A percentile compares a stretch with the other conserved stretches of the same genome.
Evolutionary conservation across 2,329 filamentous ascomycete genomes (phyloP).

Genomic region (Fusarium citri): DNA sequence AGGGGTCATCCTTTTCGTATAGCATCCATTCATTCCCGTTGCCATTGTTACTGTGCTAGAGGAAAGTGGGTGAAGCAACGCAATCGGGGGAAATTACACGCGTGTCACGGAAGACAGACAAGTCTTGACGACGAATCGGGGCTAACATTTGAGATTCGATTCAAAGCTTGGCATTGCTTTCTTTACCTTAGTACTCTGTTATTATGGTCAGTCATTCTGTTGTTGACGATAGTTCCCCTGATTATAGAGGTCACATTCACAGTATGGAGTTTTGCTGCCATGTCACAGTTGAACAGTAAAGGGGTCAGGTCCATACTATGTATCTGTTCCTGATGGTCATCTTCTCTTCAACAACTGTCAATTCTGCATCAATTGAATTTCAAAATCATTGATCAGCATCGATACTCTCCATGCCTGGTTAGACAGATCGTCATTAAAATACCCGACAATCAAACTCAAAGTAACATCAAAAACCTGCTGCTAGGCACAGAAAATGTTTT

Average conservation of each 20-base stretch:
- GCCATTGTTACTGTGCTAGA: background rate
- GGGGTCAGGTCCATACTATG: background rate
- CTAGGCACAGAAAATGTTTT: background rate
- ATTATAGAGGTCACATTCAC: background rate
- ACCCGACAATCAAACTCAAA: conserved; percentile 3
- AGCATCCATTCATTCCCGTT: conserved; percentile 6
- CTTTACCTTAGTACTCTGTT: background rate
- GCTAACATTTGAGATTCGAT: conserved; percentile 31
- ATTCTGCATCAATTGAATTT: background rate
- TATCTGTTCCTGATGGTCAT: background rate
- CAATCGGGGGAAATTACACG: conserved; percentile 37
- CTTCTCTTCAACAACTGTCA: background rate
- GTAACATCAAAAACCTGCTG: conserved; percentile 7
- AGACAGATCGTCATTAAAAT: conserved; percentile 5
- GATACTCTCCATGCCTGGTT: background rate
- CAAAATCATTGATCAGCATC: background rate
- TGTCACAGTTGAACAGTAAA: background rate
- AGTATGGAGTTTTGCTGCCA: background rate
- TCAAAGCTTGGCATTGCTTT: conserved; percentile 24
- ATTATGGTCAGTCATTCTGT: background rate
- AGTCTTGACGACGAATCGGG: conserved; percentile 32
- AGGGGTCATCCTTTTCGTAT: conserved; percentile 5
- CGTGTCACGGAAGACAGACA: conserved; percentile 12
- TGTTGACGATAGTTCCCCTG: background rate
- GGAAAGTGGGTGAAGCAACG: conserved; percentile 31